These are phyloP conservation scores for Plantago ovata DNA, from an alignment of 257 asterid species.

Conservation along the genomic window DNA sequence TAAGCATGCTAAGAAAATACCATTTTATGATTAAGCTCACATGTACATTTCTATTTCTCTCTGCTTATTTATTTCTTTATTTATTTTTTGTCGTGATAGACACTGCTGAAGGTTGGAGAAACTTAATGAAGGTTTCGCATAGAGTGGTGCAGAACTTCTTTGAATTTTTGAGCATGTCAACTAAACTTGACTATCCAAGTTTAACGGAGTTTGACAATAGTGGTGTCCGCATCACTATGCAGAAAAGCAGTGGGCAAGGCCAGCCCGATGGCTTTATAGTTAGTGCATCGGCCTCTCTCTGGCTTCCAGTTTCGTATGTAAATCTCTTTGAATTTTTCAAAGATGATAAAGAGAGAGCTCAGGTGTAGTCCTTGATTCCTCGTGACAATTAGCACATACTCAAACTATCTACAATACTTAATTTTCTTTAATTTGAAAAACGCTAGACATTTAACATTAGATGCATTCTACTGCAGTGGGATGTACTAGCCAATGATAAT, in stretches of 20 bases:
- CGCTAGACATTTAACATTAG: conserved; percentile 1
- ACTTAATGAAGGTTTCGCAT: conserved; percentile 52
- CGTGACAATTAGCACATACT: neutral
- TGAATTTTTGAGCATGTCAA: conserved; percentile 44
- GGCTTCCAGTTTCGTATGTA: conserved; percentile 51
- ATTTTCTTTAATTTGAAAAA: neutral
- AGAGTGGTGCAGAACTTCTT: conserved; percentile 59
- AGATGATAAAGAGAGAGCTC: conserved; percentile 45
- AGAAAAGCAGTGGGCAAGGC: conserved; percentile 29
- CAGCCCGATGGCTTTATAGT: conserved; percentile 44
- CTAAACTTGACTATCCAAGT: conserved; percentile 36
- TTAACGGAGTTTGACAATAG: conserved; percentile 26
- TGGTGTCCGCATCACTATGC: conserved; percentile 46
- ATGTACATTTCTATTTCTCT: neutral
- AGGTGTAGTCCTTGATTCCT: conserved; percentile 26
- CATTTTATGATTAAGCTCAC: neutral
- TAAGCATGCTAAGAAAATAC: neutral
- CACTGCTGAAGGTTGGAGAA: conserved; percentile 40
- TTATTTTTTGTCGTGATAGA: conserved; percentile 32
- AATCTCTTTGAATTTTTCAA: conserved; percentile 47
- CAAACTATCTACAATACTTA: neutral
- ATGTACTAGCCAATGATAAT: conserved; percentile 42
- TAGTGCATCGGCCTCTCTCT: conserved; percentile 51
- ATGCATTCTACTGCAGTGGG: conserved; percentile 58
- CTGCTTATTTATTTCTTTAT: neutral